Conservation (phyloP, 2,329 filamentous ascomycete genomes). For the Aschersonia sp. region DNA sequence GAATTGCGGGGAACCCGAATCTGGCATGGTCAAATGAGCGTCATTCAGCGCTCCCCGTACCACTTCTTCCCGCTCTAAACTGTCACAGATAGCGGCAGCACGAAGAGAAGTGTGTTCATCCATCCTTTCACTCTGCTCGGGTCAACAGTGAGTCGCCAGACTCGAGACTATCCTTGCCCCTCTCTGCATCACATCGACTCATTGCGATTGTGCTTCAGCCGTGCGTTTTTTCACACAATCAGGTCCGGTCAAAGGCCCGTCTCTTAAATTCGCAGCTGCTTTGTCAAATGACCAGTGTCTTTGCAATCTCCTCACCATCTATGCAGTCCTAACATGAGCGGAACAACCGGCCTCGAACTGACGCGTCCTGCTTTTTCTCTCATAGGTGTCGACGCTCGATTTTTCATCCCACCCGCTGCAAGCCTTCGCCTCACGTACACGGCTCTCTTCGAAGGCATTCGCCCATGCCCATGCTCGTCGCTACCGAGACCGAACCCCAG, state of each 20-base stretch:
- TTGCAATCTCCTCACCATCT: neutral
- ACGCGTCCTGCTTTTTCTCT: neutral
- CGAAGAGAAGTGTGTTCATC: neutral
- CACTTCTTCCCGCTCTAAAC: neutral
- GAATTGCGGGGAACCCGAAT: constrained; percentile 1
- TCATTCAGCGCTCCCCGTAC: neutral
- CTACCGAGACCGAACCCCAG: neutral
- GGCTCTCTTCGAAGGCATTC: neutral
- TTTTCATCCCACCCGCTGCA: neutral
- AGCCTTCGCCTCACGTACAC: neutral
- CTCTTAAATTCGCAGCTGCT: neutral
- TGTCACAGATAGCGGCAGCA: neutral
- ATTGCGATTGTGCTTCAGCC: neutral
- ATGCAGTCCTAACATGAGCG: too few species aligned
- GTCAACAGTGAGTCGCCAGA: neutral
- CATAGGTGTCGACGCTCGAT: constrained; percentile 1
- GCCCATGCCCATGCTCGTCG: neutral
- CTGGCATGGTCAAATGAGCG: constrained; percentile 3
- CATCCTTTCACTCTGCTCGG: neutral
- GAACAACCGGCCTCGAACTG: neutral
- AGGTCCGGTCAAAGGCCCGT: neutral
- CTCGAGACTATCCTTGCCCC: neutral
- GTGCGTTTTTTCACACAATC: neutral
- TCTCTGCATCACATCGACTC: neutral
- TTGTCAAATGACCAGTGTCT: neutral